phyloP scores from a whole-genome alignment of 2,329 filamentous ascomycete genomes.

The Beauveria sp. region DNA sequence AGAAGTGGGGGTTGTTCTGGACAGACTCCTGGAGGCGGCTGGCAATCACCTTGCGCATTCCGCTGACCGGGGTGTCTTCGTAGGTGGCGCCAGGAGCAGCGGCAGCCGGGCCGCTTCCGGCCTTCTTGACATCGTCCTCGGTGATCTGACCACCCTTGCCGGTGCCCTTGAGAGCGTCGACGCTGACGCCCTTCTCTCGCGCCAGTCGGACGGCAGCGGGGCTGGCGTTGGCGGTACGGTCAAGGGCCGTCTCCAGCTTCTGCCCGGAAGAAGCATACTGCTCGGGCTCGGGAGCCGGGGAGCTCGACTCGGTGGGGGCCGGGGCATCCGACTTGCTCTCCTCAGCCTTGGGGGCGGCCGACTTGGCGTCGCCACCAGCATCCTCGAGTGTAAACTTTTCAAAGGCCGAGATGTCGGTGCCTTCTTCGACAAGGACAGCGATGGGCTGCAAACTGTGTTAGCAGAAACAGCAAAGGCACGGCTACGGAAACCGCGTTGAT shows the following conservation, averaged over 20 bases:
- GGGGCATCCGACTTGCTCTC: constrained; percentile 58
- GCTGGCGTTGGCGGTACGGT: constrained; percentile 69
- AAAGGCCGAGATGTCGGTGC: constrained; percentile 78
- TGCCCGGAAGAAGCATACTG: constrained; percentile 69
- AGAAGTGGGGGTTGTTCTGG: constrained; percentile 96
- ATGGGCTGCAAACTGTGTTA: constrained; percentile 61
- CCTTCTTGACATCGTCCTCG: constrained; percentile 89
- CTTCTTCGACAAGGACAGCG: constrained; percentile 89
- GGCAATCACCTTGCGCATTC: constrained; percentile 98
- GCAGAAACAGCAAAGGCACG: neutral
- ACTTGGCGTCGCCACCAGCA: constrained; percentile 70
- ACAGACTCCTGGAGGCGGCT: constrained; percentile 79
- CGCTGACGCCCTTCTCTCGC: constrained; percentile 71
- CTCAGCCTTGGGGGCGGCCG: constrained; percentile 59
- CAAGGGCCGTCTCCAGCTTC: constrained; percentile 73
- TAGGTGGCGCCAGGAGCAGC: constrained; percentile 58
- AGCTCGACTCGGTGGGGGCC: constrained; percentile 41
- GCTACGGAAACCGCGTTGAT: neutral
- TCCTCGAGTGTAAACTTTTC: constrained; percentile 82
- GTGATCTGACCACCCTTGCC: constrained; percentile 83
- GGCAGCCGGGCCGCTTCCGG: constrained; percentile 45
- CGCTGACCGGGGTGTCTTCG: constrained; percentile 75
- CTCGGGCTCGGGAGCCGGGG: constrained; percentile 47
- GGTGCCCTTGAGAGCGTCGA: constrained; percentile 76
- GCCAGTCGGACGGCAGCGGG: constrained; percentile 74